Base-by-base conservation (phyloP, 768 basidiomycete genomes). In the Pisolithus orientalis region DNA sequence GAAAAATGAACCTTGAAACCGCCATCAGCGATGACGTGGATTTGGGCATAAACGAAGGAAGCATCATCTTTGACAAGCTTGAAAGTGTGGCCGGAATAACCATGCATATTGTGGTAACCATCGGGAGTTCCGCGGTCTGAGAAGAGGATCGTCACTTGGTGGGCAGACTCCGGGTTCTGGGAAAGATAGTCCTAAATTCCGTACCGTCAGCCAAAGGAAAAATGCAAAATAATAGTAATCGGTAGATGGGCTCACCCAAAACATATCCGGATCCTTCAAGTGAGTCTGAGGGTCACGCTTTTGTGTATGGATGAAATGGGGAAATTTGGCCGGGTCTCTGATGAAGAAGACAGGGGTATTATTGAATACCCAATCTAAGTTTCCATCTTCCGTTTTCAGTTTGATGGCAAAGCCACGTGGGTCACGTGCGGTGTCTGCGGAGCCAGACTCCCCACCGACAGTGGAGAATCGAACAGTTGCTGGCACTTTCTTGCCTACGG, bases 91-190 rank as follows among this genome's bases (percentile, higher is more conserved):
- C 94, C 90, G 47, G 89, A 90, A 76, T 94, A 96, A 2, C 93
- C 94, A 71, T 97, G 90, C 83, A 83, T 76, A 55, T 84, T 75
- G 70, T 89, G 84, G 73, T 74, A 94, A n/a, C 82, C 93, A 70
- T 84, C 85, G 55, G 95, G 94, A 51, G 92, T 96, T 44, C 91
- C 87, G 62, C 94, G 90, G 71, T 97, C 94, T n/a, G 89, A 89
- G 75, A 96, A 86, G 53, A 91, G 78, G 67, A 94, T 94, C 80
- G 90, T 77, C 62, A 90, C 74, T 71, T 92, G 90, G 68, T 92
- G 89, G 53, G 87, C 89, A 17, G 90, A 88, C 72, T 94, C 90
- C 9, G 90, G 87, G 72, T 90, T 91, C 67, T 90, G 84, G 29
- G 82, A 79, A 52, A 95, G 80, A 65, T 90, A 95, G 68, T 95